phyloP scores from a whole-genome alignment of 225 moss, liverwort and hornwort species.

The Ulota crispa region DNA sequence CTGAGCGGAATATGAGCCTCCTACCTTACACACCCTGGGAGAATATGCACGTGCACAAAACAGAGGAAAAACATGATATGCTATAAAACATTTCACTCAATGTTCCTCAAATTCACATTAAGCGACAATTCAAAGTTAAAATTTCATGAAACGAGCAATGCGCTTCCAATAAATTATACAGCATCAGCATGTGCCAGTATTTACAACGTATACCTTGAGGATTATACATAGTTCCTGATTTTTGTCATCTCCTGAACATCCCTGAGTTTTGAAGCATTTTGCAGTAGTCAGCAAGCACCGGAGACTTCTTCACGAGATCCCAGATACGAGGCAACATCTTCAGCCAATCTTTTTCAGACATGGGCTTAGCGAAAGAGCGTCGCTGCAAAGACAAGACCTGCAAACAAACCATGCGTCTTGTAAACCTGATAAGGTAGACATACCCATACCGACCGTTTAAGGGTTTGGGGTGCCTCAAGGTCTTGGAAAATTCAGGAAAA shows the following conservation, averaged over 20 bases:
- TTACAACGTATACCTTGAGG: background rate
- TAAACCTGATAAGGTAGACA: too few species aligned
- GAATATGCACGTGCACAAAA: too few species aligned
- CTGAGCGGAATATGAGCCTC: too few species aligned
- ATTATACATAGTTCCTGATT: background rate
- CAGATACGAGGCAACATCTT: slow-evolving; percentile 80
- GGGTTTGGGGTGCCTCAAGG: too few species aligned
- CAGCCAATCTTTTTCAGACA: slow-evolving; percentile 91
- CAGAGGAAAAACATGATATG: too few species aligned
- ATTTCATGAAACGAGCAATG: background rate
- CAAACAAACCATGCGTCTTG: background rate
- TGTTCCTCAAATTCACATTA: too few species aligned
- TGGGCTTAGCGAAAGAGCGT: slow-evolving; percentile 71
- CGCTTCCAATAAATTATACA: background rate
- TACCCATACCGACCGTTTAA: too few species aligned
- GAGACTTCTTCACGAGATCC: slow-evolving; percentile 95
- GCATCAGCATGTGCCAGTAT: background rate
- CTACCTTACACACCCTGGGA: too few species aligned
- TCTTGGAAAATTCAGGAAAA: too few species aligned
- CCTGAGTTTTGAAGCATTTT: slow-evolving; percentile 91
- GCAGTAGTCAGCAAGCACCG: slow-evolving; percentile 82
- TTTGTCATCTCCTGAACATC: slow-evolving; percentile 75
- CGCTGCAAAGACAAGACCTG: slow-evolving; percentile 86
- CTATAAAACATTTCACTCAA: too few species aligned
- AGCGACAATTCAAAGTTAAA: background rate